Percentiles rank a stretch among this genome's conserved stretches.
phyloP scores from a whole-genome alignment of 345 rosid genomes.

The Aquilaria malaccensis region DNA sequence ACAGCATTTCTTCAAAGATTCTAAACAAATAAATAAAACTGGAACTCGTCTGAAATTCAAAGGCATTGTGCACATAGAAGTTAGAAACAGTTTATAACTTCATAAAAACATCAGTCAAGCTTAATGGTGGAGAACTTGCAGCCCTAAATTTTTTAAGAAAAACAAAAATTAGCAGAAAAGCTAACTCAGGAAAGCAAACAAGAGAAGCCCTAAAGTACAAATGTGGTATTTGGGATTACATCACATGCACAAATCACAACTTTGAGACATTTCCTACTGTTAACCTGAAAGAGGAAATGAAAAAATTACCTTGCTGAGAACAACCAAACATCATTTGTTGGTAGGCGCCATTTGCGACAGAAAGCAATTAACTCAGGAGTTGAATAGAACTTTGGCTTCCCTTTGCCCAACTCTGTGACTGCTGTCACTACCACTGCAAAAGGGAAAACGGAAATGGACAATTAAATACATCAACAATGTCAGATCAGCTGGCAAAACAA shows the following conservation, averaged over 20 bases:
- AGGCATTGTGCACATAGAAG: no score
- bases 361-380: conserved; percentile 85
- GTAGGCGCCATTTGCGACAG: conserved; percentile 86
- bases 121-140: no score
- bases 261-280: not conserved
- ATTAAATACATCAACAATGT: not conserved
- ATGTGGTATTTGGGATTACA: no score
- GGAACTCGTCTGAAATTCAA: no score
- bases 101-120: no score
- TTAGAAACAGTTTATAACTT: no score
- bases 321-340: conserved; percentile 91
- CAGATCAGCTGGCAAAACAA: not conserved
- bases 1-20: no score
- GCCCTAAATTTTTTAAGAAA: no score
- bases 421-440: conserved; percentile 91
- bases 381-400: conserved; percentile 91
- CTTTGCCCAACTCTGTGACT: conserved; percentile 80
- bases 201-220: no score
- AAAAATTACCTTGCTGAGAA: conserved; percentile 74
- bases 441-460: conserved; percentile 19
- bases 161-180: no score
- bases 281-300: not conserved
- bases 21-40: no score
- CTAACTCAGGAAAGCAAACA: no score
- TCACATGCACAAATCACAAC: not conserved